These are phyloP conservation scores for Penicillium oxalicum DNA, from an alignment of 2,329 filamentous ascomycete species.

Conservation along the genomic window DNA sequence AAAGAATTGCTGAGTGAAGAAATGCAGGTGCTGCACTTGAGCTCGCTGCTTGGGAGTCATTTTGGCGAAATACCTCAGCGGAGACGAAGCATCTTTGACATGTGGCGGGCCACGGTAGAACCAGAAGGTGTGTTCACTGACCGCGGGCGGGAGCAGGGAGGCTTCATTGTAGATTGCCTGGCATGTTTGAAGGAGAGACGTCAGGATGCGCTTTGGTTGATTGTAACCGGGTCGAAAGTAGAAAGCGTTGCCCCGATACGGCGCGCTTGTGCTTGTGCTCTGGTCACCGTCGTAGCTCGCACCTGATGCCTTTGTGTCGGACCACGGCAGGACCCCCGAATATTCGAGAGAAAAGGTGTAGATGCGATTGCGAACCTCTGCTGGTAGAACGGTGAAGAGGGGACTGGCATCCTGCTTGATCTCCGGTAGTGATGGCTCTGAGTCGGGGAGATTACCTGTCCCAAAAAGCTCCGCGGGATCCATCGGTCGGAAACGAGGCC, in stretches of 20 bases:
- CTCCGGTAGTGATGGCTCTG: neutral
- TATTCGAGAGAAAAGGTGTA: neutral
- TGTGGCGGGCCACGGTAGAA: slow-evolving; percentile 19
- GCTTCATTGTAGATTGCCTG: slow-evolving; percentile 36
- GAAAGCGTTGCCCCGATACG: slow-evolving; percentile 17
- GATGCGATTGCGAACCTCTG: neutral
- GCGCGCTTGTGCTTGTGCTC: neutral
- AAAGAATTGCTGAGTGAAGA: slow-evolving; percentile 1
- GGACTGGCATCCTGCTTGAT: neutral
- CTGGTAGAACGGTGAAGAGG: neutral
- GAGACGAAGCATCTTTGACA: neutral
- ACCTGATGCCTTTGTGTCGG: too few species aligned
- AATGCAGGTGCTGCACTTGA: neutral
- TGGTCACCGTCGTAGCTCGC: neutral
- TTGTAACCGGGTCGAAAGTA: slow-evolving; percentile 30
- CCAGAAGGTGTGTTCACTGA: slow-evolving; percentile 29
- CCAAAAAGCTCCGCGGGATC: too few species aligned
- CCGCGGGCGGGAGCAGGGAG: slow-evolving; percentile 27
- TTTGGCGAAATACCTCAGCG: neutral
- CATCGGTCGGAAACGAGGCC: too few species aligned
- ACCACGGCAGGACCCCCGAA: too few species aligned
- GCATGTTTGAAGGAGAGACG: slow-evolving; percentile 34
- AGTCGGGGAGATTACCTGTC: neutral
- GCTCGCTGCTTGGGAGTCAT: neutral
- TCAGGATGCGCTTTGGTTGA: slow-evolving; percentile 24